A percentile compares a stretch with the other conserved stretches of the same genome.
These are phyloP conservation scores for Podospora anserina DNA, from an alignment of 495 filamentous ascomycete genomes.

Conservation along the genomic window DNA sequence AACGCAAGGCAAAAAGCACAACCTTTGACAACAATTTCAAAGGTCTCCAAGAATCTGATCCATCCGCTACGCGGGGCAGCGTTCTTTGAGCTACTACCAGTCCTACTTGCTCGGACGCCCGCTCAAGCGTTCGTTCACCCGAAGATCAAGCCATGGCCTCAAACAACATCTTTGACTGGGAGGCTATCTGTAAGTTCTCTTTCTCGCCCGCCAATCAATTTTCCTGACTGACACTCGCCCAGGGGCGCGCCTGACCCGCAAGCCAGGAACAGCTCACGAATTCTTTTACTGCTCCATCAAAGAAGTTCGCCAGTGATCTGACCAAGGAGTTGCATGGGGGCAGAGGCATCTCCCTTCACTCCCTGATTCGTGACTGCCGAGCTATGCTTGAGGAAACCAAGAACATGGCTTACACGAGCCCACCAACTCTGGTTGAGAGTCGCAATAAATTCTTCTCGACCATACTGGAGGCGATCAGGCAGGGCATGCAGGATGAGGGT, in stretches of 20 bases:
- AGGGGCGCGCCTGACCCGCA: not conserved
- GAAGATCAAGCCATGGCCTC: not conserved
- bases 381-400: too few relatives aligned
- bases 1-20: too few relatives aligned
- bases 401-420: too few relatives aligned
- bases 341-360: too few relatives aligned
- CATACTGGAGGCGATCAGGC: too few relatives aligned
- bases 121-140: not conserved
- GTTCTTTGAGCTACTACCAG: not conserved
- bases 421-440: too few relatives aligned
- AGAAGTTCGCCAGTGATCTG: not conserved
- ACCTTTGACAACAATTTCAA: too few relatives aligned
- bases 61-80: not conserved
- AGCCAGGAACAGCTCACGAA: not conserved
- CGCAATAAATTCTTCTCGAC: too few relatives aligned
- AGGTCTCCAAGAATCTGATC: too few relatives aligned
- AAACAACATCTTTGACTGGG: not conserved
- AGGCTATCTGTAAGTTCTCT: not conserved
- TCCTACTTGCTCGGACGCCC: not conserved
- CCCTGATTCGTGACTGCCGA: too few relatives aligned
- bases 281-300: not conserved
- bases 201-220: not conserved
- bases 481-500: too few relatives aligned
- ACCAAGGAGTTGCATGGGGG: not conserved
- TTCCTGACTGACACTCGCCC: not conserved